phyloP scores from a whole-genome alignment of 805 yeast species.

The Debaryomyces hansenii region DNA sequence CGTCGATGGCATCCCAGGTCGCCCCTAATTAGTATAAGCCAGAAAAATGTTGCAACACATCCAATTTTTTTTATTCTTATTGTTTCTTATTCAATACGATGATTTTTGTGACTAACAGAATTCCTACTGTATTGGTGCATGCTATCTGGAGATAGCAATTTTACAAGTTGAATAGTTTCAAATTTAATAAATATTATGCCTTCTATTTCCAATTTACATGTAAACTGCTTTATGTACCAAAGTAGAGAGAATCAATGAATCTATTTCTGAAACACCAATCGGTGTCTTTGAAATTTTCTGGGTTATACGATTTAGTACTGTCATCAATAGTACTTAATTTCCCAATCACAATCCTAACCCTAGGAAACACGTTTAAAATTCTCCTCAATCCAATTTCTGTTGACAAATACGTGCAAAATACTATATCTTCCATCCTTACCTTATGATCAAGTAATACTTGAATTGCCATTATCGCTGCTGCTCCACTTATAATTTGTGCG shows the following conservation, averaged over 20 bases:
- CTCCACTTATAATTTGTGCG: constrained; percentile 88
- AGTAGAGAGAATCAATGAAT: constrained; percentile 74
- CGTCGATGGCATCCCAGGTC: too few species aligned
- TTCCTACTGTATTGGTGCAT: too few species aligned
- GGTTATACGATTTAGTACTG: constrained; percentile 20
- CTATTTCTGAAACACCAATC: constrained; percentile 66
- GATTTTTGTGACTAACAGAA: too few species aligned
- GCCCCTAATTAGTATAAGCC: too few species aligned
- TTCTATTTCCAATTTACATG: too few species aligned
- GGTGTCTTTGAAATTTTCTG: constrained; percentile 39
- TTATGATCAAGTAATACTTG: constrained; percentile 85
- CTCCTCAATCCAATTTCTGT: constrained; percentile 77
- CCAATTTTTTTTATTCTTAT: too few species aligned
- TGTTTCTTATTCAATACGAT: too few species aligned
- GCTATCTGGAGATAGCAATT: too few species aligned
- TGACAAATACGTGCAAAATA: constrained; percentile 70
- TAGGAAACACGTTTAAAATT: constrained; percentile 70
- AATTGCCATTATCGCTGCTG: constrained; percentile 92
- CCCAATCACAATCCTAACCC: constrained; percentile 69
- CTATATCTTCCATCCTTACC: constrained; percentile 58
- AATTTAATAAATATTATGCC: background rate
- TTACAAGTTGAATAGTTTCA: background rate
- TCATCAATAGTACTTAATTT: constrained; percentile 49
- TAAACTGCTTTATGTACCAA: constrained; percentile 51
- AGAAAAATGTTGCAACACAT: too few species aligned